Evolutionary conservation across 768 basidiomycete genomes (phyloP), one percentile per base, ranked within the genome.

Genomic region (Boletus reticulatus): DNA sequence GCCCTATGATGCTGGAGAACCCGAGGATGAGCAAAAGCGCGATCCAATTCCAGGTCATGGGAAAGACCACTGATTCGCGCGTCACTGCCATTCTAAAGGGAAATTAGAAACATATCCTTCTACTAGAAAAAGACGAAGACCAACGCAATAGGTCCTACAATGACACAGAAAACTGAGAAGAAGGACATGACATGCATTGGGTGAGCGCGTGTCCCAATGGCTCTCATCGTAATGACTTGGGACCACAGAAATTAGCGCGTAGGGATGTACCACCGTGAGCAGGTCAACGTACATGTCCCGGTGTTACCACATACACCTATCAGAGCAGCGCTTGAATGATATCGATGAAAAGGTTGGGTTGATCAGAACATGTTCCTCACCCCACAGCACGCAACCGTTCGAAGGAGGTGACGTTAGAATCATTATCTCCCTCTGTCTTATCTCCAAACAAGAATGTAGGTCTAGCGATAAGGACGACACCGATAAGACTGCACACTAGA

Each of bases 401-500:
- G 50, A 62, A 16, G 62, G 67, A 6, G 62, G 56, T 58, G 11
- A 56, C 49, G 12, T 50, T 55, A 4, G 29, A 22, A 27, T 34
- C 54, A n/a, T 19, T 48, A 19, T 54, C 56, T 16, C 34, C 48
- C 12, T 45, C 31, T 4, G 31, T 19, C 27, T 43, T 47, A 52
- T 57, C 52, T 4, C 86, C 87, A 61, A 97, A 95, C 8, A 97
- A 61, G 49, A 84, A 83, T 1, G 78, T 73, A 0, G 94, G 94
- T 36, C 90, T 78, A 12, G 92, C 89, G 48, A 97, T 92, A 9
- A 94, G 76, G 14, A 94, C 68, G 10, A 93, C 91, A 0, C 93
- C 94, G 10, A 80, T 42, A 32, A 95, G 76, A 68, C 89, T 87
- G 45, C 80, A 77, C 9, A 87, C 82, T 82, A 62, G 19, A 43